These are phyloP conservation scores for Phytophthora palmivora DNA, from an alignment of 352 stramenopile species.

Conservation along the genomic window DNA sequence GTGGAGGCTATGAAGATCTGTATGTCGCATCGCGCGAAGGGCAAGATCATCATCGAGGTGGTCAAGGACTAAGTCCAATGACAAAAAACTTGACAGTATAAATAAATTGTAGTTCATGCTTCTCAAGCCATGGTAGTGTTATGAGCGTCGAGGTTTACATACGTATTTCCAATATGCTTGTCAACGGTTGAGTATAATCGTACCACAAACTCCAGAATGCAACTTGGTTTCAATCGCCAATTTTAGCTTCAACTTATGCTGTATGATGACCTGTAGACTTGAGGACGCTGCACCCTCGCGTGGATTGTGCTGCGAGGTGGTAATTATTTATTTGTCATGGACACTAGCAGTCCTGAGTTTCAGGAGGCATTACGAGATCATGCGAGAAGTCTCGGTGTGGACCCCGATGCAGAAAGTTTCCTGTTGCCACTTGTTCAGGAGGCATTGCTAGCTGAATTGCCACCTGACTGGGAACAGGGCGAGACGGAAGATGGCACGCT, in stretches of 20 bases:
- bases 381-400: conserved; percentile 65
- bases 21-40: too few relatives aligned
- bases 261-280: conserved; percentile 11
- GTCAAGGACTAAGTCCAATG: too few relatives aligned
- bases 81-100: too few relatives aligned
- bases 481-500: conserved; percentile 71
- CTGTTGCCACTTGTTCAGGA: conserved; percentile 62
- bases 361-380: conserved; percentile 65
- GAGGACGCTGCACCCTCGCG: background rate
- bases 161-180: too few relatives aligned
- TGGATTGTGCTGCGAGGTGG: background rate
- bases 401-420: conserved; percentile 52
- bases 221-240: conserved; percentile 19
- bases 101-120: too few relatives aligned
- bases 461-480: conserved; percentile 64
- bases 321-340: conserved; percentile 31
- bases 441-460: conserved; percentile 59
- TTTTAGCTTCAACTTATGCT: conserved; percentile 20
- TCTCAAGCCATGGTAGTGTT: too few relatives aligned
- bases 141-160: too few relatives aligned
- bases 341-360: conserved; percentile 59
- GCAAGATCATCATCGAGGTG: too few relatives aligned
- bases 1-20: too few relatives aligned
- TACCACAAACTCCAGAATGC: background rate
- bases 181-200: too few relatives aligned